phyloP scores from a whole-genome alignment of 768 basidiomycete genomes.

The Lentinus tigrinus region DNA sequence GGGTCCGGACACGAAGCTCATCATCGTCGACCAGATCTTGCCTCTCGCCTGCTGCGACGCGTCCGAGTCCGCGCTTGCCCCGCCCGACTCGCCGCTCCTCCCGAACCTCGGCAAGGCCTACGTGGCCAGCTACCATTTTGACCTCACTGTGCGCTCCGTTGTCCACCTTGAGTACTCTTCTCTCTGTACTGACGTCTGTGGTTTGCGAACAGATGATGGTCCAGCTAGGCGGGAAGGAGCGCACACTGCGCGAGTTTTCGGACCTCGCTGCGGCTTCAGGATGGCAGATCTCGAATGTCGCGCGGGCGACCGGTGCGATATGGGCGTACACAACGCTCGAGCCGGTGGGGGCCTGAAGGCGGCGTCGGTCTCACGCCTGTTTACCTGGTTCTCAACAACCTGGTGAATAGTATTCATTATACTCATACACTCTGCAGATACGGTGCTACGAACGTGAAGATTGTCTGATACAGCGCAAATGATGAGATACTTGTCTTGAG shows the following conservation, averaged over 20 bases:
- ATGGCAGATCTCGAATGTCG: constrained; percentile 62
- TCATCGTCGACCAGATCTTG: constrained; percentile 5
- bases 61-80: constrained; percentile 7
- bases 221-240: constrained; percentile 64
- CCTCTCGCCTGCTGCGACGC: constrained; percentile 8
- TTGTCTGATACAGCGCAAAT: too few species aligned
- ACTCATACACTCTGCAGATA: too few species aligned
- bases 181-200: not conserved
- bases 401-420: too few species aligned
- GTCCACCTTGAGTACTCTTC: too few species aligned
- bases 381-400: too few species aligned
- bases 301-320: constrained; percentile 56
- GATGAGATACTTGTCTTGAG: too few species aligned
- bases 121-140: constrained; percentile 6
- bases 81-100: constrained; percentile 9
- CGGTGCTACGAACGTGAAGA: too few species aligned
- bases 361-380: too few species aligned
- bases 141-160: constrained; percentile 9
- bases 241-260: constrained; percentile 61
- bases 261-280: constrained; percentile 56
- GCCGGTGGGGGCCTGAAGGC: not conserved
- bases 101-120: constrained; percentile 10
- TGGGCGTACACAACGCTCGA: constrained; percentile 68
- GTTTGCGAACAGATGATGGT: constrained; percentile 57
- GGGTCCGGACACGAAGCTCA: constrained; percentile 8